These are phyloP conservation scores for Rhynchospora breviuscula DNA, from an alignment of 176 grass and related monocot genomes.

Conservation along the genomic window DNA sequence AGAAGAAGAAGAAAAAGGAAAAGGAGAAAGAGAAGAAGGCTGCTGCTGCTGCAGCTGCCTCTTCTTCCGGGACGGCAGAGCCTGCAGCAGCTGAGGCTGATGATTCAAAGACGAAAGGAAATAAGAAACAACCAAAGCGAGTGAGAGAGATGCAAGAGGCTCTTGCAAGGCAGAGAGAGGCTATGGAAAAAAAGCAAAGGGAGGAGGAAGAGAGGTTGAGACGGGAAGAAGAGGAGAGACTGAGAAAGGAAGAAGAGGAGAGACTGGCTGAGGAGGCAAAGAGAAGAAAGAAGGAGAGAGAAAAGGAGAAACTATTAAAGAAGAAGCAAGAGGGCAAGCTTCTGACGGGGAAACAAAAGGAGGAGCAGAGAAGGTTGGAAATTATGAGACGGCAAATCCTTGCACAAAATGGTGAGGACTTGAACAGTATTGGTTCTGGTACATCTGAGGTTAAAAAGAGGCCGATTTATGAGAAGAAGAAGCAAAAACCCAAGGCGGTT, in stretches of 20 bases:
- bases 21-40: conserved; percentile 95
- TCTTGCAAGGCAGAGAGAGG: conserved; percentile 67
- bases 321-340: conserved; percentile 87
- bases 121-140: conserved; percentile 77
- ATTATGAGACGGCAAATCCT: conserved; percentile 93
- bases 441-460: conserved; percentile 65
- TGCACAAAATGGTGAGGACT: conserved; percentile 56
- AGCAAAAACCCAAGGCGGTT: conserved; percentile 44
- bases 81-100: conserved; percentile 45
- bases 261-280: conserved; percentile 78
- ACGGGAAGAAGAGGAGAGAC: conserved; percentile 78
- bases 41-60: conserved; percentile 46
- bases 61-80: conserved; percentile 32
- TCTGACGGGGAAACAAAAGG: conserved; percentile 81
- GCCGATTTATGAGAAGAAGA: conserved; percentile 83
- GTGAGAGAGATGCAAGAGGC: conserved; percentile 81
- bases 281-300: conserved; percentile 71
- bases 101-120: conserved; percentile 61
- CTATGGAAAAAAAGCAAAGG: conserved; percentile 57
- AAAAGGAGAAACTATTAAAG: conserved; percentile 86
- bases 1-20: conserved; percentile 97
- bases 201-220: conserved; percentile 76
- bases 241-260: conserved; percentile 54
- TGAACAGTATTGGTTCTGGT: conserved; percentile 30
- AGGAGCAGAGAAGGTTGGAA: conserved; percentile 81